phyloP scores from a whole-genome alignment of 129 eudicot species.

The Daucus carota region DH1_v3.0 NC_030385.2:26645001-26645500 shows the following conservation, averaged over 20 bases:
- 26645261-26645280: slow-evolving; percentile 63
- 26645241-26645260: slow-evolving; percentile 63
- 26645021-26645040: neutral
- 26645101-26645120: slow-evolving; percentile 2
- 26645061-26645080: neutral
- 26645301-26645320: slow-evolving; percentile 16
- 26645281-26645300: slow-evolving; percentile 81
- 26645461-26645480: slow-evolving; percentile 53
- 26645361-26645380: slow-evolving; percentile 14
- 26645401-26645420: slow-evolving; percentile 32
- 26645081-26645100: neutral
- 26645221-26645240: neutral
- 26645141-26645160: neutral
- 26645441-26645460: slow-evolving; percentile 51
- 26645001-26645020: neutral
- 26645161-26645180: neutral
- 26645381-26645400: slow-evolving; percentile 63
- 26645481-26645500: slow-evolving; percentile 51
- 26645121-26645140: neutral
- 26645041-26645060: neutral
- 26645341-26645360: neutral
- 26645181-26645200: neutral
- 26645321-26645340: neutral
- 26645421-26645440: slow-evolving; percentile 55
- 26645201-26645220: neutral